Base-by-base conservation (phyloP, 371 early-diverging fungal species). In the Saksenaea vasiformis region DNA sequence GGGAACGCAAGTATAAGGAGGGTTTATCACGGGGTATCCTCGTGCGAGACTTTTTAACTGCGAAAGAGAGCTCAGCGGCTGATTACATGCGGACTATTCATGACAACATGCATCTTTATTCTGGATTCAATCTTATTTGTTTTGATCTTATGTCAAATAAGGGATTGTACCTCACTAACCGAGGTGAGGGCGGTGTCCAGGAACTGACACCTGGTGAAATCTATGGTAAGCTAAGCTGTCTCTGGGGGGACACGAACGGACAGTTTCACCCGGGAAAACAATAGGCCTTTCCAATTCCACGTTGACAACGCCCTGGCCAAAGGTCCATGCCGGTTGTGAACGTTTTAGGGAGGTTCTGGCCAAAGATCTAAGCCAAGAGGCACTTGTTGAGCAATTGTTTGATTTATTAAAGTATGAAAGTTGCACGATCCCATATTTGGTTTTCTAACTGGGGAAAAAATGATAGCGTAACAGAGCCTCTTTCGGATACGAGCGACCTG, bases 41-140 rank as follows among this genome's bases (percentile, higher is more conserved):
- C 28, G 78, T 83, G n/a, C 69, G 73, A 31, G 74, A 81, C 36
- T 82, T 74, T 60, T 51, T 86, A 35, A 47, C 57, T 17, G 58
- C 26, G 22, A 56, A 60, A 5, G 58, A 31, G 10, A 19, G 35
- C 7, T 60, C 69, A 19, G 70, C 70, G 3, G 34, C 74, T 43
- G 27, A 64, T 44, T 62, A 73, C 53, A 35, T 81, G 61, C 61
- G 72, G 44, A 34, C 63, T 13, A 31, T 83, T 1, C 15, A 66
- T 9, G 37, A 66, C 0, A 69, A 69, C 37, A 69, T 62, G 8
- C 11, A 64, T 0, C 76, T 71, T 3, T 86, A 66, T 65, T 79
- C 79, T 7, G 89, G 89, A 0, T 79, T 86, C 38, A 88, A 72
- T 56, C 55, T 88, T 26, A 56, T 87, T 10, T 77, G 80, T 53